Conservation (phyloP, 352 stramenopile genomes). For the Elongisporangium prolatum region DNA sequence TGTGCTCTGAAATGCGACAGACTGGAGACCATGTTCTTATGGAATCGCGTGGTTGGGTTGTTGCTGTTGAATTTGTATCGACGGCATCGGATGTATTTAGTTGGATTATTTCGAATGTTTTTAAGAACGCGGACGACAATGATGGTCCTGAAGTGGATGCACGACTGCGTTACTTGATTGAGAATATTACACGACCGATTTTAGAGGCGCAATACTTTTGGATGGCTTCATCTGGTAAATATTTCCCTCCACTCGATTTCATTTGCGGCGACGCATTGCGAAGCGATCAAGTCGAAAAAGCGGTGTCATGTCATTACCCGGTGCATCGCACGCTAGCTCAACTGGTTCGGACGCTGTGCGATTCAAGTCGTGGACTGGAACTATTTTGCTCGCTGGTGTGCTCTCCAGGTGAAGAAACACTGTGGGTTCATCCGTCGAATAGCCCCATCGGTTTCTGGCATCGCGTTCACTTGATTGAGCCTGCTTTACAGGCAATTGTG, state of each 20-base stretch:
- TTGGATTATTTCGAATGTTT: conserved; percentile 76
- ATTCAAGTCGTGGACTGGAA: conserved; percentile 46
- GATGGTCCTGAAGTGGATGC: conserved; percentile 3
- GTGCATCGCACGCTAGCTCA: conserved; percentile 74
- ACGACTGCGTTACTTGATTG: conserved; percentile 30
- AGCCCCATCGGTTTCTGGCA: conserved; percentile 78
- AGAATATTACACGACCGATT: conserved; percentile 54
- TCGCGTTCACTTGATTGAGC: conserved; percentile 71
- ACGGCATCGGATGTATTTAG: conserved; percentile 76
- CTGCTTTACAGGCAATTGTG: conserved; percentile 77
- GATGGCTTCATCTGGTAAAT: conserved; percentile 66
- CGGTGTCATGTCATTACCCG: conserved; percentile 77
- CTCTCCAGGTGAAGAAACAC: conserved; percentile 17
- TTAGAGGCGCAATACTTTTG: conserved; percentile 80
- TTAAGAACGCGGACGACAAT: conserved; percentile 39
- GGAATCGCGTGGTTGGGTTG: conserved; percentile 77
- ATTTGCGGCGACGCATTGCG: conserved; percentile 48
- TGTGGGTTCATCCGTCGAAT: conserved; percentile 59
- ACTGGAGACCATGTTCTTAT: conserved; percentile 74
- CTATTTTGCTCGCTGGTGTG: conserved; percentile 55
- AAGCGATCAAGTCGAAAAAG: conserved; percentile 49
- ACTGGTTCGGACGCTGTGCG: conserved; percentile 62
- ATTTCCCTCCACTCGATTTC: conserved; percentile 67
- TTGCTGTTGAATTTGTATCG: conserved; percentile 81
- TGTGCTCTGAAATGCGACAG: conserved; percentile 52